These are phyloP conservation scores for Erysimum cheiri DNA, from an alignment of 441 rosid genomes.

Conservation along the genomic window DNA sequence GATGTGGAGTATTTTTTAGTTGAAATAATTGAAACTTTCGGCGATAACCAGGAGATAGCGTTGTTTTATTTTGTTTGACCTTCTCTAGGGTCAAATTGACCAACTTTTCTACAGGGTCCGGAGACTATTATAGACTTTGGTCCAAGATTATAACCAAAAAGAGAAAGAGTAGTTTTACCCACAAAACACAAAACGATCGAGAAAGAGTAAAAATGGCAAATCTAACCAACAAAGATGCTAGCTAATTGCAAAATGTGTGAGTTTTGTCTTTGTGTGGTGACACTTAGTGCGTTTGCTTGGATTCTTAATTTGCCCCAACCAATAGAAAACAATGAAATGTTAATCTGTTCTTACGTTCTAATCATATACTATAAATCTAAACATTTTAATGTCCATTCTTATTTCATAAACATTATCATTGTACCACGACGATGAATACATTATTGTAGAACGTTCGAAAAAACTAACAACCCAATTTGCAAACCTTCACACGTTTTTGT, in stretches of 20 bases:
- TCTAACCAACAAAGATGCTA: slow-evolving; percentile 24
- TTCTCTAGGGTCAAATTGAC: not conserved
- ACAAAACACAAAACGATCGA: no score
- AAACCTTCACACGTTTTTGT: not conserved
- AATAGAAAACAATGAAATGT: not conserved
- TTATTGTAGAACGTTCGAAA: not conserved
- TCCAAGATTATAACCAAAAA: not conserved
- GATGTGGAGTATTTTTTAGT: not conserved
- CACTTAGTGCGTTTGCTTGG: slow-evolving; percentile 12
- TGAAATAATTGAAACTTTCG: slow-evolving; percentile 33
- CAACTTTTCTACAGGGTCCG: not conserved
- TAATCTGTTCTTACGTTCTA: slow-evolving; percentile 5
- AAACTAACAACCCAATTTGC: not conserved
- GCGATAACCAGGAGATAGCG: slow-evolving; percentile 6
- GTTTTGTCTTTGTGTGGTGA: slow-evolving; percentile 28
- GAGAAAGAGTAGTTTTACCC: not conserved
- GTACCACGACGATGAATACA: not conserved
- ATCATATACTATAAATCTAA: not conserved
- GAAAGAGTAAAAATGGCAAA: not conserved
- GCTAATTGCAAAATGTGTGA: slow-evolving; percentile 15
- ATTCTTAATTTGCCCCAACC: not conserved
- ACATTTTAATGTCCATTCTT: not conserved
- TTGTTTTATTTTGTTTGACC: slow-evolving; percentile 5
- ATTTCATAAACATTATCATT: not conserved
- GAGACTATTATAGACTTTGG: not conserved